These are phyloP conservation scores for Aquilaria yunnanensis DNA, from an alignment of 345 rosid genomes.

Conservation along the genomic window DNA sequence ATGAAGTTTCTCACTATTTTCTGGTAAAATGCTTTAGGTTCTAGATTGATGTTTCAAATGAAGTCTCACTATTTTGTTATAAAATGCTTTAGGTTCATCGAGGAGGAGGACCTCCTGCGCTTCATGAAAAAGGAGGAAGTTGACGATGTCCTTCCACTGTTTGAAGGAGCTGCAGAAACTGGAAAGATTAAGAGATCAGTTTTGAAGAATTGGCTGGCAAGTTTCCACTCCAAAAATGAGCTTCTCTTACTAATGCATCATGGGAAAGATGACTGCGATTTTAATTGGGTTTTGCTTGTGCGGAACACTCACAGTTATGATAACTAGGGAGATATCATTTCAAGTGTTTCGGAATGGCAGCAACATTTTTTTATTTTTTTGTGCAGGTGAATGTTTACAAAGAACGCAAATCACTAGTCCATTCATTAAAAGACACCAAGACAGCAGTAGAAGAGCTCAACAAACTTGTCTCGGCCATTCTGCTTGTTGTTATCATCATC, in stretches of 20 bases:
- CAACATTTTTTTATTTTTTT: neutral
- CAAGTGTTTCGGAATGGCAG: neutral
- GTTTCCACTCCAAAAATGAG: neutral
- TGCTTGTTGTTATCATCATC: conserved; percentile 30
- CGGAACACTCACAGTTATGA: neutral
- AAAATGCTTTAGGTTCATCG: conserved; percentile 37
- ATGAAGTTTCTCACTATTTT: conserved; percentile 1
- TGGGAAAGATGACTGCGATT: neutral
- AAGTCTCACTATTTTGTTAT: conserved; percentile 3
- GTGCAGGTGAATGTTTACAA: conserved; percentile 52
- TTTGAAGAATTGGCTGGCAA: conserved; percentile 63
- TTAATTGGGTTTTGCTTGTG: neutral
- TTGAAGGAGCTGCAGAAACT: conserved; percentile 49
- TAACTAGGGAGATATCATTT: neutral
- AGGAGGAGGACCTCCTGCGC: conserved; percentile 61
- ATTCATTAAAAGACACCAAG: conserved; percentile 55
- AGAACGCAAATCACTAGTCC: conserved; percentile 55
- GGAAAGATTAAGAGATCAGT: conserved; percentile 52
- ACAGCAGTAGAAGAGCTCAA: conserved; percentile 71
- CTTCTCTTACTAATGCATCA: too few relatives aligned
- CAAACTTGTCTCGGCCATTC: conserved; percentile 36
- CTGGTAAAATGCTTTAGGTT: conserved; percentile 1
- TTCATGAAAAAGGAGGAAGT: conserved; percentile 59
- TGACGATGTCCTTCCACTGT: conserved; percentile 38
- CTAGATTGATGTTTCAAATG: neutral